Percentiles rank a stretch among this genome's conserved stretches.
Evolutionary conservation across 1,284 basidiomycete species (phyloP).

Genomic region (Naganishia sp.): DNA sequence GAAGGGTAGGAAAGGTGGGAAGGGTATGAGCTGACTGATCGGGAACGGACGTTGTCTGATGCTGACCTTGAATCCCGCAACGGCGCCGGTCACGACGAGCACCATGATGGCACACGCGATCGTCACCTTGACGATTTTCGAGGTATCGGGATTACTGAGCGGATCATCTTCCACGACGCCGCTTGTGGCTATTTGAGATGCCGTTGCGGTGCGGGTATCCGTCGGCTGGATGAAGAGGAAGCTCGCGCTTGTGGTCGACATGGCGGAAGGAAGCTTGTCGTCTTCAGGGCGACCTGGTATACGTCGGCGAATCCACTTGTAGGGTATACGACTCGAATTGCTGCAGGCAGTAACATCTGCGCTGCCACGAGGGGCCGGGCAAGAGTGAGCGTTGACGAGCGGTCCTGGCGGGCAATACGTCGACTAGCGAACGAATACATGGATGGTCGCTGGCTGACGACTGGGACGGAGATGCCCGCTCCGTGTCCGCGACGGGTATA

Average conservation of each 20-base stretch:
- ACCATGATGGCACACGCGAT: slow-evolving; percentile 34
- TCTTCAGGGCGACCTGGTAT: too few species aligned
- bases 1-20: too few species aligned
- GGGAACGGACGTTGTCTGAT: background rate
- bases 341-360: too few species aligned
- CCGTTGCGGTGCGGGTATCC: slow-evolving; percentile 13
- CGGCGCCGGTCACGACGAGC: slow-evolving; percentile 28
- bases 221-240: slow-evolving; percentile 18
- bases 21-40: background rate
- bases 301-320: too few species aligned
- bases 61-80: slow-evolving; percentile 32
- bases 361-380: too few species aligned
- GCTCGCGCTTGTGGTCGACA: slow-evolving; percentile 16
- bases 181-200: slow-evolving; percentile 21
- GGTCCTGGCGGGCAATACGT: too few species aligned
- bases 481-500: too few species aligned
- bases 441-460: too few species aligned
- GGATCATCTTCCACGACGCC: slow-evolving; percentile 12
- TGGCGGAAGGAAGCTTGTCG: background rate
- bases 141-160: slow-evolving; percentile 29
- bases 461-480: too few species aligned
- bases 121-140: slow-evolving; percentile 33
- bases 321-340: too few species aligned
- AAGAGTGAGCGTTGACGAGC: too few species aligned
- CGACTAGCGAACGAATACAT: too few species aligned